Conservation (phyloP, 2,329 filamentous ascomycete genomes). For the Cordyceps pruinosa region DNA sequence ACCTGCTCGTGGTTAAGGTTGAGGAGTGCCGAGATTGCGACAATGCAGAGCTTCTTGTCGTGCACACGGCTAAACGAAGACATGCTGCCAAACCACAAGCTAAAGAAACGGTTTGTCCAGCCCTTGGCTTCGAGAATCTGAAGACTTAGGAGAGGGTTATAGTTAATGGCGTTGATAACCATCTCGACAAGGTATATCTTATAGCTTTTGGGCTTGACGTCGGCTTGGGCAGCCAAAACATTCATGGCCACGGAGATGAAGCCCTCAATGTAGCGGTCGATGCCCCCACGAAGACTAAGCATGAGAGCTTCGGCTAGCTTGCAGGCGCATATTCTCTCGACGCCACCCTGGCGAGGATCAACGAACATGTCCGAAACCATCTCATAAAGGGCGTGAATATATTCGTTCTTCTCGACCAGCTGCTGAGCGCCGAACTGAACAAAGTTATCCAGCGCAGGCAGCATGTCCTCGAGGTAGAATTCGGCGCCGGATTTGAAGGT, state of each 20-base stretch:
- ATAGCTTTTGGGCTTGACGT: slow-evolving; percentile 86
- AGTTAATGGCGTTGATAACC: slow-evolving; percentile 97
- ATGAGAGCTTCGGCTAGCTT: slow-evolving; percentile 96
- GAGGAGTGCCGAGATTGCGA: slow-evolving; percentile 81
- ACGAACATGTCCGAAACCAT: slow-evolving; percentile 96
- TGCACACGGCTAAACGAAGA: slow-evolving; percentile 89
- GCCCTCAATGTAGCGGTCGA: slow-evolving; percentile 80
- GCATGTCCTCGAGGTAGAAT: slow-evolving; percentile 97
- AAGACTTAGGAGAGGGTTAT: slow-evolving; percentile 81
- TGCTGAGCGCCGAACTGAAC: slow-evolving; percentile 83
- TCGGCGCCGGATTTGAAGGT: slow-evolving; percentile 97
- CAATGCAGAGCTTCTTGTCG: slow-evolving; percentile 97
- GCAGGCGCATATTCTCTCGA: slow-evolving; percentile 94
- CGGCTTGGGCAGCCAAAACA: slow-evolving; percentile 60
- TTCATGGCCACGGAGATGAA: slow-evolving; percentile 88
- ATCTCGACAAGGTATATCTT: slow-evolving; percentile 97
- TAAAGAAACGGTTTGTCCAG: slow-evolving; percentile 99
- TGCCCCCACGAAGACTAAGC: slow-evolving; percentile 82
- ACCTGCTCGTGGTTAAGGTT: slow-evolving; percentile 74
- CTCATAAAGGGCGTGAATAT: slow-evolving; percentile 79
- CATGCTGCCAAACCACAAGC: slow-evolving; percentile 95
- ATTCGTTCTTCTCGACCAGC: slow-evolving; percentile 74
- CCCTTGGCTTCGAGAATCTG: slow-evolving; percentile 82
- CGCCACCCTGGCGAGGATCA: slow-evolving; percentile 84
- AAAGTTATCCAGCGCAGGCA: slow-evolving; percentile 95